Evolutionary conservation across 208 protist genomes (phyloP).

Genomic region (Angomonas desouzai): DNA sequence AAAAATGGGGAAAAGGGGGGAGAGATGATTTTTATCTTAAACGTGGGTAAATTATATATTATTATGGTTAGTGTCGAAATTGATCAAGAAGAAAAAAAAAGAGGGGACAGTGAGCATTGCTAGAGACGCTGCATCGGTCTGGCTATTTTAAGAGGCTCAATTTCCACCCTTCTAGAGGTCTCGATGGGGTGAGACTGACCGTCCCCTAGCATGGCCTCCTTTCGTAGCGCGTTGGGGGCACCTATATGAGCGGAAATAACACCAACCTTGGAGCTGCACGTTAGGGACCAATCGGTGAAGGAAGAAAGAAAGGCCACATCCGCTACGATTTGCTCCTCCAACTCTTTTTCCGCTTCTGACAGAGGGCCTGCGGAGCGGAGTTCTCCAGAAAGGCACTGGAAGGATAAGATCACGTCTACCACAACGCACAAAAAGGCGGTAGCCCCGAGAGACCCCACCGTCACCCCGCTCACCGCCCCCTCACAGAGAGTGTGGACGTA

Average conservation of each 20-base stretch:
- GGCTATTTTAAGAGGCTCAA: slow-evolving; percentile 33
- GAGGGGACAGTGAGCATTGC: not conserved
- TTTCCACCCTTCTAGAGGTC: slow-evolving; percentile 65
- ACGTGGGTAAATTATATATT: not conserved
- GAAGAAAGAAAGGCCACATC: slow-evolving; percentile 34
- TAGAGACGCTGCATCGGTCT: slow-evolving; percentile 19
- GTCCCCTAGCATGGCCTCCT: slow-evolving; percentile 70
- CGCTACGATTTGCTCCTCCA: slow-evolving; percentile 22
- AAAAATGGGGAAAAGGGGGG: slow-evolving; percentile 9
- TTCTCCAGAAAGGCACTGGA: slow-evolving; percentile 29
- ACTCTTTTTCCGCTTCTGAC: not conserved
- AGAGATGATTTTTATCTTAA: slow-evolving; percentile 5
- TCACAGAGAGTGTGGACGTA: slow-evolving; percentile 41
- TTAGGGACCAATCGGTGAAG: slow-evolving; percentile 62
- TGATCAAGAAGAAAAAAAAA: not conserved
- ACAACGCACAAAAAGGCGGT: slow-evolving; percentile 46
- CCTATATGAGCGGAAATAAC: slow-evolving; percentile 70
- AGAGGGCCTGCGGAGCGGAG: slow-evolving; percentile 3
- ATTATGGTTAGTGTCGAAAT: no score
- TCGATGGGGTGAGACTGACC: slow-evolving; percentile 56
- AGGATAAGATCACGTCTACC: slow-evolving; percentile 36
- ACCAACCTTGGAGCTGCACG: slow-evolving; percentile 45
- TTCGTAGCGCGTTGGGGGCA: slow-evolving; percentile 29
- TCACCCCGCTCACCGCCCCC: slow-evolving; percentile 37
- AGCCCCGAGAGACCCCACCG: slow-evolving; percentile 50